phyloP scores from a whole-genome alignment of 2,329 filamentous ascomycete species.

The Neofusicoccum cordaticola region DNA sequence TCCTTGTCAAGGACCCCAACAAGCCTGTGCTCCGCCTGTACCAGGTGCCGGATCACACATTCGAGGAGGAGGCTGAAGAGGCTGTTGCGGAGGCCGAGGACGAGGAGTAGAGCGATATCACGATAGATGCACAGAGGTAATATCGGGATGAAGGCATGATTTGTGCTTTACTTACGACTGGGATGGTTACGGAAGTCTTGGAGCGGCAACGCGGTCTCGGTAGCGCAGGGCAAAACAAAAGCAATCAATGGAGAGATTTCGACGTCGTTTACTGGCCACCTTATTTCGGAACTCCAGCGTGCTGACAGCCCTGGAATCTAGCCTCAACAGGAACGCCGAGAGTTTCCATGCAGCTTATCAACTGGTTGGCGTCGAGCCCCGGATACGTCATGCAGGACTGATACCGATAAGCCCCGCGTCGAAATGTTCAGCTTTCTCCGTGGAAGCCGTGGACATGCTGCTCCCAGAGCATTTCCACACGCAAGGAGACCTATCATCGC shows the following conservation, averaged over 20 bases:
- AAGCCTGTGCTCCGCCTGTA: constrained; percentile 93
- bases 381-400: not conserved
- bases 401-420: constrained; percentile 11
- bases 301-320: not conserved
- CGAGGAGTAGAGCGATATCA: constrained; percentile 45
- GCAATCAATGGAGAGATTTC: constrained; percentile 11
- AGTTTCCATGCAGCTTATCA: not conserved
- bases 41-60: constrained; percentile 80
- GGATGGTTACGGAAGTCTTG: constrained; percentile 8
- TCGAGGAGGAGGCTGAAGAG: constrained; percentile 86
- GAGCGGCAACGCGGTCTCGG: not conserved
- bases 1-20: constrained; percentile 86
- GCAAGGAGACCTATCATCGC: not conserved
- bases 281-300: no score
- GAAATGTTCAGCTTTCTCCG: not conserved
- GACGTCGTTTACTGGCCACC: no score
- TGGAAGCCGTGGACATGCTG: constrained; percentile 8
- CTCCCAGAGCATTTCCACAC: not conserved
- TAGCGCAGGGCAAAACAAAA: constrained; percentile 8
- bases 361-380: not conserved
- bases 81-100: constrained; percentile 53
- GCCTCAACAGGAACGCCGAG: not conserved
- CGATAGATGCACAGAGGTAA: not conserved
- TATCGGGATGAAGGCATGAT: constrained; percentile 1
- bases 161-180: constrained; percentile 10